Base-by-base conservation (phyloP, 352 stramenopile genomes). In the Pythium phragmitis region DNA sequence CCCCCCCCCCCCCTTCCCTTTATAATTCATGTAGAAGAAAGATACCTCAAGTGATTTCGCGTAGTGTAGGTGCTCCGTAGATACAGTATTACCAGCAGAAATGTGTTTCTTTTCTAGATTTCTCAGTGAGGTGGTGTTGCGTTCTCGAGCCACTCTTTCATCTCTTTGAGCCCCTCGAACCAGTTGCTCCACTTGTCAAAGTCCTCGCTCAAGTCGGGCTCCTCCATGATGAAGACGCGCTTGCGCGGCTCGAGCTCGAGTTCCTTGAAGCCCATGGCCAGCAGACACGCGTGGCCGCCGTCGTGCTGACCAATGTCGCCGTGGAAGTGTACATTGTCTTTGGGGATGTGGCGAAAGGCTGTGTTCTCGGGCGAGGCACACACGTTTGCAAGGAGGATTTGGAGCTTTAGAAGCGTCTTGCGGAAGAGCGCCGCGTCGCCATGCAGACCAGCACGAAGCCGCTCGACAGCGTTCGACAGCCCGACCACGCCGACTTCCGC, bases 151-250 rank as follows among this genome's bases (percentile, higher is more conserved):
- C 36, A 55, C 28, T 69, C 74, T 57, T 80, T 79, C 76, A 92
- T 82, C 34, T 73, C 78, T 60, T 87, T 91, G 13, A 95, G 65
- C 17, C 67, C 70, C 39, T 93, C 82, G 63, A 93, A 95, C 86
- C 86, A 95, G 36, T 70, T 63, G 60, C 81, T 95, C 86, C 86
- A 95, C 13, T 69, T 72, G 60, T 95, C 81, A 21, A 95, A 64
- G 67, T 95, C 86, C 55, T 77, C 70, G 7, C 73, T 77, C 56
- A 95, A 62, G 54, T 95, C 78, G 0, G 86, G 84, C 58, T 95
- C 84, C 78, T 94, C 83, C 12, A 94, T 52, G 19, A 87, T 65
- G 59, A 89, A 92, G 33, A 92, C 73, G 28, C 68, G 43, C 42
- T 71, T 76, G 17, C 69, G 63, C 26, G 79, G 55, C 64, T 85